Percentiles rank a stretch among this genome's conserved stretches.
phyloP scores from a whole-genome alignment of 495 filamentous ascomycete species.

The Aspergillus biplanus region DNA sequence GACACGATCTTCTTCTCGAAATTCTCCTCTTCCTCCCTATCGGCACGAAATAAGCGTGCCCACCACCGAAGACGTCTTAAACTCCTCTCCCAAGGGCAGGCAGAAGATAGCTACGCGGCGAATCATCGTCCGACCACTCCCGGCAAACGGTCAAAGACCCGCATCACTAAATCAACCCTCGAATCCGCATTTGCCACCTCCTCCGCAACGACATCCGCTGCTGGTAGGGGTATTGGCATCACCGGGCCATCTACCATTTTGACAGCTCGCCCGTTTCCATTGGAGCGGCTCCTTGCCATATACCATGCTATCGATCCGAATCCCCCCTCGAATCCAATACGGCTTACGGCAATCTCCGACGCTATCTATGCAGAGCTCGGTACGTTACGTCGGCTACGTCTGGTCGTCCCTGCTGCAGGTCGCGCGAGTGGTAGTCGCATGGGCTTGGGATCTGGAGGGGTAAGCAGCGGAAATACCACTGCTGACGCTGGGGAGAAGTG shows the following conservation, averaged over 20 bases:
- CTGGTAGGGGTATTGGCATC: slow-evolving; percentile 40
- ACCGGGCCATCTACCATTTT: slow-evolving; percentile 73
- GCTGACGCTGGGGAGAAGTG: slow-evolving; percentile 50
- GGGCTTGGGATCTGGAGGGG: slow-evolving; percentile 32
- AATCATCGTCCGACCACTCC: slow-evolving; percentile 35
- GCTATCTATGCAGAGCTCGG: slow-evolving; percentile 73
- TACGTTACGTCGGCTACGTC: slow-evolving; percentile 75
- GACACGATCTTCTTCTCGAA: slow-evolving; percentile 88
- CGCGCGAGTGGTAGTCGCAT: slow-evolving; percentile 38
- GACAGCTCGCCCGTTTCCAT: slow-evolving; percentile 75
- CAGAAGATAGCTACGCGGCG: slow-evolving; percentile 38
- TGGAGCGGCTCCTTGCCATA: slow-evolving; percentile 88
- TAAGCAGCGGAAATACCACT: slow-evolving; percentile 43
- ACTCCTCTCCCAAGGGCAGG: slow-evolving; percentile 47
- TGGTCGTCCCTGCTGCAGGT: slow-evolving; percentile 66
- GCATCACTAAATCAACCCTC: slow-evolving; percentile 54
- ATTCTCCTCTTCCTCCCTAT: slow-evolving; percentile 60
- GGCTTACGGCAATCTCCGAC: slow-evolving; percentile 51
- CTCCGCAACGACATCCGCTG: slow-evolving; percentile 44
- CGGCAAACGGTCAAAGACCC: slow-evolving; percentile 45
- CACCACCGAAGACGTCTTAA: slow-evolving; percentile 61
- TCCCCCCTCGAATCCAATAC: slow-evolving; percentile 55
- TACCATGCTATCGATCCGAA: slow-evolving; percentile 79
- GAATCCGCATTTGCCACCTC: slow-evolving; percentile 45
- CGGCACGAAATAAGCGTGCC: slow-evolving; percentile 51